Evolutionary conservation across 1,284 basidiomycete genomes (phyloP), one percentile per base, ranked within the genome.

Genomic region (Leccinum angustisporum): DNA sequence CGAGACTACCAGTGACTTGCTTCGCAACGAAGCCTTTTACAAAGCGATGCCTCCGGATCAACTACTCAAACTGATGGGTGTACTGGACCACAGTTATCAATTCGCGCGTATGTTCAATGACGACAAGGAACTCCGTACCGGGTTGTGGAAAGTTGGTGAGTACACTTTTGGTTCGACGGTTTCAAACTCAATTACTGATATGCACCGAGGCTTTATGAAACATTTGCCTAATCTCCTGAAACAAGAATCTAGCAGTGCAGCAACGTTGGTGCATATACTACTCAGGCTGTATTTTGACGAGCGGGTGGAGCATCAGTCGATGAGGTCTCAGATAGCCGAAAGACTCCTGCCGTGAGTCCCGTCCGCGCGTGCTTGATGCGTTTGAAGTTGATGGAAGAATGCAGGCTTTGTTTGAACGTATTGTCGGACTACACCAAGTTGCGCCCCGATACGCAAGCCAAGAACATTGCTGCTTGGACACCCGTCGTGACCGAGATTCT

Each of bases 41-140:
- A 85, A 83, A 58, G 94, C 92, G 4, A 99, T 99, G 70, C 97
- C 97, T 33, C 94, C 97, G 0, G 88, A 93, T 61, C 94, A 98
- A 71, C 80, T 99, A 11, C 80, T 99, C 65, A 87, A 93, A 52
- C 84, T 99, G 74, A 97, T 97, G 89, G 88, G 90, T 33, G 94
- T 97, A 16, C 84, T 99, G 60, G 95, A 98, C 75, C 95, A 97
- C 71, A 95, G 92, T 69, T 99, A 99, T 80, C 92, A 94, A 69
- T 99, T 99, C 71, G 97, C 97, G 13, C 86, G 95, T 61, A 89
- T 90, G 75, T 99, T 99, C 81, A 99, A 99, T 72, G 97, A 97
- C 56, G 95, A 99, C 77, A 98, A 98, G 78, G 96, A 98, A 56
- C 83, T 99, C 48, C 87, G 97, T 48, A 98, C 95, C 59, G 94